Percentiles rank a stretch among this genome's conserved stretches.
Conservation (phyloP, 1,139 yeast species). For the Hansenula lynferdii region DNA sequence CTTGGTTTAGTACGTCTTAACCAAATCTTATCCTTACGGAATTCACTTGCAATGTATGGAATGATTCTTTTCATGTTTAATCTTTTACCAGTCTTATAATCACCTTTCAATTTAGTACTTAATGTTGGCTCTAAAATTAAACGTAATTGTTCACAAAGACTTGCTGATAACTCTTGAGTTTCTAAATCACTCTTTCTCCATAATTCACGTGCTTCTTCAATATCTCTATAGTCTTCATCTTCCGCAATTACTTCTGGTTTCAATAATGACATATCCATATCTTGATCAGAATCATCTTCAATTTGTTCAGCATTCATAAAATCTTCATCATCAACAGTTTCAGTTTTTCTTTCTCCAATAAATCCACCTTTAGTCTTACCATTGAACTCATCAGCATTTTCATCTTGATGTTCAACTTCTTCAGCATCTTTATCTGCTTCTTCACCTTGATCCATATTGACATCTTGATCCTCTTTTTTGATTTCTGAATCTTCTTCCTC, state of each 20-base stretch:
- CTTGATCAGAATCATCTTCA: conserved; percentile 30
- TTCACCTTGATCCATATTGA: conserved; percentile 17
- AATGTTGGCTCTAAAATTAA: conserved; percentile 92
- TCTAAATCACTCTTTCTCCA: conserved; percentile 84
- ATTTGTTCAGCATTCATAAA: conserved; percentile 31
- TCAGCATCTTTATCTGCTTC: conserved; percentile 29
- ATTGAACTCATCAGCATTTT: conserved; percentile 40
- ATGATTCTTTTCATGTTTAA: conserved; percentile 96
- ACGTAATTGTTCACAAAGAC: conserved; percentile 88
- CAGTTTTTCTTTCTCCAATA: conserved; percentile 42
- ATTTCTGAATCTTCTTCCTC: conserved; percentile 29
- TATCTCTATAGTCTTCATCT: conserved; percentile 35
- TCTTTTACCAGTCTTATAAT: conserved; percentile 95
- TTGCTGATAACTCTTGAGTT: conserved; percentile 83
- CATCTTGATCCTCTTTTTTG: conserved; percentile 23
- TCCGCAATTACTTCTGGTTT: conserved; percentile 29
- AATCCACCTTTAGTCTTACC: conserved; percentile 51
- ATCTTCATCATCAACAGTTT: conserved; percentile 27
- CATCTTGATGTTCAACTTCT: conserved; percentile 24
- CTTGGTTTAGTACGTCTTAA: conserved; percentile 96
- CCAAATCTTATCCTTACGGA: conserved; percentile 98
- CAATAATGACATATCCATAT: conserved; percentile 29
- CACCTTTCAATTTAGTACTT: conserved; percentile 92
- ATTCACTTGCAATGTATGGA: conserved; percentile 96
- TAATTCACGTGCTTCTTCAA: conserved; percentile 66